These are phyloP conservation scores for Corymbia citriodora DNA, from an alignment of 441 rosid genomes.

Conservation along the genomic window DNA sequence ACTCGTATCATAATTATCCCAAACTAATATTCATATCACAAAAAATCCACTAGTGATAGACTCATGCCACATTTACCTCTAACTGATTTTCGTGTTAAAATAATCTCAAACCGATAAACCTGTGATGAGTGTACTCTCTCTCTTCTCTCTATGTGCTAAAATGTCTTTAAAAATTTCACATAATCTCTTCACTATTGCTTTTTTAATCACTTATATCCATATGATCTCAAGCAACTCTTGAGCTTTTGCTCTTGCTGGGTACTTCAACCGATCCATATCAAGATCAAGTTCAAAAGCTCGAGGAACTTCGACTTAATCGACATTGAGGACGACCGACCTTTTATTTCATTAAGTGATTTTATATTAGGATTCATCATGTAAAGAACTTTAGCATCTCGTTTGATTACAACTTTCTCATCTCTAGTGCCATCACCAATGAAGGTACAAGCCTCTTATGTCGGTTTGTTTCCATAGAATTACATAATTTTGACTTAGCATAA, in stretches of 20 bases:
- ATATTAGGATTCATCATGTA: accelerated
- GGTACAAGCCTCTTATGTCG: not conserved
- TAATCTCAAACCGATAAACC: accelerated
- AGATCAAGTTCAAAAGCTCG: not conserved
- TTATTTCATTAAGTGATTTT: not conserved
- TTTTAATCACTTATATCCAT: not conserved
- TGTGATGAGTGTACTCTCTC: accelerated
- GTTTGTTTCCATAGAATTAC: too few relatives aligned
- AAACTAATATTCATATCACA: accelerated
- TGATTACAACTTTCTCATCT: not conserved
- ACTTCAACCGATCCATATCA: not conserved
- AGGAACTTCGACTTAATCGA: not conserved
- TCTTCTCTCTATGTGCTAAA: not conserved
- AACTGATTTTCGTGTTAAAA: not conserved
- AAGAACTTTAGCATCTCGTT: not conserved
- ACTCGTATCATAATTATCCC: not conserved
- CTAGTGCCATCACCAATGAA: accelerated
- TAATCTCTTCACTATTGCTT: not conserved
- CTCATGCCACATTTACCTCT: accelerated
- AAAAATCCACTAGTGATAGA: not conserved
- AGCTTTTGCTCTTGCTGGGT: not conserved
- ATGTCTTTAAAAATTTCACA: not conserved
- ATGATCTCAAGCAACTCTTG: not conserved
- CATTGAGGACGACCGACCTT: not conserved
- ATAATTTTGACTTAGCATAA: accelerated